phyloP scores from a whole-genome alignment of 2,329 filamentous ascomycete genomes.

The Myriosclerotinia curreyana region DNA sequence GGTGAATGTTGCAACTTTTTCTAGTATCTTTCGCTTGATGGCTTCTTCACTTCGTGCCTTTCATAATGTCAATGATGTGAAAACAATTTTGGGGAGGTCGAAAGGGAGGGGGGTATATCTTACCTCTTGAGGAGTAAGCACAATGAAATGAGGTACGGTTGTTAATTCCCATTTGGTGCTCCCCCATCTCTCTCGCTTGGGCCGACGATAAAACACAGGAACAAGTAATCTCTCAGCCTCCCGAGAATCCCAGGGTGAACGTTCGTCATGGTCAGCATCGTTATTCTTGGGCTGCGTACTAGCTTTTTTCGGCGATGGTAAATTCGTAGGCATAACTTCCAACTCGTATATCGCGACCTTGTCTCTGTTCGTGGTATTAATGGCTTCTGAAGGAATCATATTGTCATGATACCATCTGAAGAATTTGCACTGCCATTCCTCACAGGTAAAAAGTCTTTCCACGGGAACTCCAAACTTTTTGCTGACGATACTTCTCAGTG shows the following conservation, averaged over 20 bases:
- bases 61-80: conserved; percentile 21
- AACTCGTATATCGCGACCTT: conserved; percentile 74
- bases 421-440: conserved; percentile 80
- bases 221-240: conserved; percentile 66
- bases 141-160: conserved; percentile 63
- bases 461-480: conserved; percentile 61
- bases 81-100: neutral
- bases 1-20: conserved; percentile 72
- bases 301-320: conserved; percentile 44
- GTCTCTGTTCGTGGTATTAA: conserved; percentile 52
- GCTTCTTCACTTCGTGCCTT: conserved; percentile 58
- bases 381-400: conserved; percentile 67
- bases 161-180: conserved; percentile 32
- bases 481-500: conserved; percentile 69
- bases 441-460: conserved; percentile 70
- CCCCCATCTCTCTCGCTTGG: conserved; percentile 35
- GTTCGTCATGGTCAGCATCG: conserved; percentile 46
- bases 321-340: conserved; percentile 75
- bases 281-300: conserved; percentile 42
- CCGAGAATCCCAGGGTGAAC: conserved; percentile 56
- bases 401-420: conserved; percentile 81
- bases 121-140: conserved; percentile 71
- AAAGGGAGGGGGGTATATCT: conserved; percentile 28
- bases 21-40: conserved; percentile 77
- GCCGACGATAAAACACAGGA: conserved; percentile 63